phyloP scores from a whole-genome alignment of 352 stramenopile species.

The Globisporangium paddicum region DNA sequence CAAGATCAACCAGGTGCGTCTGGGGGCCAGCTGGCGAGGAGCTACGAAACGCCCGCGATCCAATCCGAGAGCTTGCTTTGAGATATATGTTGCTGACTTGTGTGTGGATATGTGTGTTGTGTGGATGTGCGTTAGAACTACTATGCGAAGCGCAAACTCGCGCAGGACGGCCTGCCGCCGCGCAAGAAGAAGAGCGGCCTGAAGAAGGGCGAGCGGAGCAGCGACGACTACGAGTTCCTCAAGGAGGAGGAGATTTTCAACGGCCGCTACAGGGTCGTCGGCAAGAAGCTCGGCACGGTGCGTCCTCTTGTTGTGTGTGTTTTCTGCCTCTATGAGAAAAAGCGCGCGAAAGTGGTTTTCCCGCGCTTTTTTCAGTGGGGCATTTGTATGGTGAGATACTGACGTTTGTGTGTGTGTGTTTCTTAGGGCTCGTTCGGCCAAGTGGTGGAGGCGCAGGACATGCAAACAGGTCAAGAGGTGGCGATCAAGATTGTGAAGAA shows the following conservation, averaged over 20 bases:
- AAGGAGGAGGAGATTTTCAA: slow-evolving; percentile 72
- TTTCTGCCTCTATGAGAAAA: background rate
- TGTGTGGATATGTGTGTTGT: slow-evolving; percentile 6
- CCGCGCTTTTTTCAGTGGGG: background rate
- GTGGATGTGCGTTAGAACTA: slow-evolving; percentile 58
- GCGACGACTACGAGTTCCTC: slow-evolving; percentile 55
- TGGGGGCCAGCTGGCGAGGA: slow-evolving; percentile 5
- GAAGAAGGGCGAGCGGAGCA: slow-evolving; percentile 20
- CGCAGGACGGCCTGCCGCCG: slow-evolving; percentile 31
- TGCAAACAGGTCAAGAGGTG: slow-evolving; percentile 83
- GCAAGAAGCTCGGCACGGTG: slow-evolving; percentile 69
- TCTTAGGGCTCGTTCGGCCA: slow-evolving; percentile 78
- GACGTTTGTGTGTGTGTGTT: slow-evolving; percentile 10
- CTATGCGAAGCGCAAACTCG: slow-evolving; percentile 68
- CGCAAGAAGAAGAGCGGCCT: slow-evolving; percentile 59
- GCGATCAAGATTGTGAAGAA: slow-evolving; percentile 99
- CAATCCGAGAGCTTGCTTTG: background rate
- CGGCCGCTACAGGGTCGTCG: slow-evolving; percentile 65
- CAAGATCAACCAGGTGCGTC: slow-evolving; percentile 90
- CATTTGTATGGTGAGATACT: slow-evolving; percentile 2
- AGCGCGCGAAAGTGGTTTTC: slow-evolving; percentile 6
- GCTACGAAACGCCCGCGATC: background rate
- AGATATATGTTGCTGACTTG: slow-evolving; percentile 2
- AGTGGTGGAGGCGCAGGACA: slow-evolving; percentile 75
- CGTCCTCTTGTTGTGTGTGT: background rate